These are phyloP conservation scores for Galerina sulciceps DNA, from an alignment of 768 basidiomycete genomes.

Conservation along the genomic window DNA sequence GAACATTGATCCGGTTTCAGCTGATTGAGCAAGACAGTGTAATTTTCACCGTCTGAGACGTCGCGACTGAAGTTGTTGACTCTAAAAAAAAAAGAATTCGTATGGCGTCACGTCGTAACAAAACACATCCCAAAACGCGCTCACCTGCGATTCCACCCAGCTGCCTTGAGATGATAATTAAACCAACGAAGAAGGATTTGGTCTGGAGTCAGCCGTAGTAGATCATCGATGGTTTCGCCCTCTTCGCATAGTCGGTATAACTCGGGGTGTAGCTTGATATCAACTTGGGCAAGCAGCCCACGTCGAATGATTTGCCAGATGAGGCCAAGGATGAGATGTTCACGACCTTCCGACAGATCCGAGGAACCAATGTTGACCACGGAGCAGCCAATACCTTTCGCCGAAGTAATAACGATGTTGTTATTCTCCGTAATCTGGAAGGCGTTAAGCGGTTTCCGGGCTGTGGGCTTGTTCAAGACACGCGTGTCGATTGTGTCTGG, in stretches of 20 bases:
- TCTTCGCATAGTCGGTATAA: constrained; percentile 95
- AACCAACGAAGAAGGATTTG: constrained; percentile 99
- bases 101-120: constrained; percentile 17
- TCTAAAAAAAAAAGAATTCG: constrained; percentile 42
- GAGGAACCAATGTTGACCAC: constrained; percentile 97
- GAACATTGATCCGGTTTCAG: constrained; percentile 95
- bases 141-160: constrained; percentile 87
- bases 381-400: constrained; percentile 97
- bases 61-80: constrained; percentile 98
- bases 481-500: constrained; percentile 99
- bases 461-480: constrained; percentile 89
- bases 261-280: constrained; percentile 98
- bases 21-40: constrained; percentile 94
- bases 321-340: constrained; percentile 95
- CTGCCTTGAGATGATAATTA: constrained; percentile 97
- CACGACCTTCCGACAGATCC: constrained; percentile 90
- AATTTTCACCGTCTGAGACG: constrained; percentile 97
- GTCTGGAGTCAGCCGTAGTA: constrained; percentile 92
- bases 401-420: constrained; percentile 98
- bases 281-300: constrained; percentile 91
- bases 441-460: constrained; percentile 87
- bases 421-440: constrained; percentile 99
- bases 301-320: constrained; percentile 99
- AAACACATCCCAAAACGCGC: neutral
- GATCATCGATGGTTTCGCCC: constrained; percentile 95